A percentile compares a stretch with the other conserved stretches of the same genome.
Conservation (phyloP, 2,329 filamentous ascomycete species). For the Ascomycota sp. region DNA sequence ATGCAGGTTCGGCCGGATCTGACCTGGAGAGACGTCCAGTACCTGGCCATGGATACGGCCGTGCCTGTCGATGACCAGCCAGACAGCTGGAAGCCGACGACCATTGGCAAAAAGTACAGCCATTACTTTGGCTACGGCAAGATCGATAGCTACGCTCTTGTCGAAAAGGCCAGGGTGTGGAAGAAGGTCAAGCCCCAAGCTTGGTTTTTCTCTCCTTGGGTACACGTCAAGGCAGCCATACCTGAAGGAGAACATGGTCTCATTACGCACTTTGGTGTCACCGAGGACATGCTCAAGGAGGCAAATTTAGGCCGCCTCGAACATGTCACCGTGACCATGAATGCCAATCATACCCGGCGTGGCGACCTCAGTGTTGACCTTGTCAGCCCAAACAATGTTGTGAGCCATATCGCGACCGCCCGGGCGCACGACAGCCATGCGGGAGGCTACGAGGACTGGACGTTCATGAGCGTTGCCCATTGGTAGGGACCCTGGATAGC, state of each 20-base stretch:
- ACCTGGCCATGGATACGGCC: conserved; percentile 66
- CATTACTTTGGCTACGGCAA: conserved; percentile 94
- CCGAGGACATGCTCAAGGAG: conserved; percentile 51
- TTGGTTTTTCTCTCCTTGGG: conserved; percentile 85
- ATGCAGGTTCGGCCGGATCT: conserved; percentile 68
- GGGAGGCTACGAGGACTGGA: conserved; percentile 78
- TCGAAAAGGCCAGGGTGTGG: conserved; percentile 71
- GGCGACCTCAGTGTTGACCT: conserved; percentile 87
- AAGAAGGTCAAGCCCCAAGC: conserved; percentile 80
- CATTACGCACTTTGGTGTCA: conserved; percentile 61
- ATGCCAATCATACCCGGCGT: conserved; percentile 64
- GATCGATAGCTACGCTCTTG: conserved; percentile 65
- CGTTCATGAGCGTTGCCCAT: conserved; percentile 94
- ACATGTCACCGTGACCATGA: conserved; percentile 96
- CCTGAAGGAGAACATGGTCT: conserved; percentile 69
- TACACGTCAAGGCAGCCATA: conserved; percentile 67
- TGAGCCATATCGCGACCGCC: conserved; percentile 62
- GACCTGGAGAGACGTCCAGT: conserved; percentile 85
- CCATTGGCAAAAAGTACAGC: conserved; percentile 67
- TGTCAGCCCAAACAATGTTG: conserved; percentile 56
- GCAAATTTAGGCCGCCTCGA: conserved; percentile 75
- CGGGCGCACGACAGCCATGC: conserved; percentile 44
- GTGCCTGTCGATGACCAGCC: conserved; percentile 48
- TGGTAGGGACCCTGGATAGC: conserved; percentile 34
- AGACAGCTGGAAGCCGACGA: conserved; percentile 61